Percentiles rank a stretch among this genome's conserved stretches.
These are phyloP conservation scores for Penicillium nucicola DNA, from an alignment of 495 filamentous ascomycete genomes.

Conservation along the genomic window DNA sequence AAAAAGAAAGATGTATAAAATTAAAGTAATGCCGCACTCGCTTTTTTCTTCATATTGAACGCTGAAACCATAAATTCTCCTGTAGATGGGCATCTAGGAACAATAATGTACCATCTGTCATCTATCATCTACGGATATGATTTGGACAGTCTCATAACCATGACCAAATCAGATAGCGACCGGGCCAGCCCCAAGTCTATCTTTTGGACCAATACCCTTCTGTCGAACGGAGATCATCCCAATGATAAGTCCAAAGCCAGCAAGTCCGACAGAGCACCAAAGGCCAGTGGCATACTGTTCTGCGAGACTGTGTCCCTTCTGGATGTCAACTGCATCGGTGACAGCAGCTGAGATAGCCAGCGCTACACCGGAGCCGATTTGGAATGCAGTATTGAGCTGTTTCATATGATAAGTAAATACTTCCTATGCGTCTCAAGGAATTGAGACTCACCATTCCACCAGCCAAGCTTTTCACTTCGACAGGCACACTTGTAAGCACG, in stretches of 20 bases:
- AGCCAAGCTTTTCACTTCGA: constrained; percentile 31
- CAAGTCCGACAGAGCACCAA: constrained; percentile 34
- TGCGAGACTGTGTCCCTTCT: constrained; percentile 26
- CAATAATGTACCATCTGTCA: neutral
- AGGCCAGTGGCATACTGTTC: constrained; percentile 36
- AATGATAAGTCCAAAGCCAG: constrained; percentile 29
- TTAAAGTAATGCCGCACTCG: no score
- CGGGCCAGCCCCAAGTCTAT: constrained; percentile 19
- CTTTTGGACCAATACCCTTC: constrained; percentile 29
- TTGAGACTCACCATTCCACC: constrained; percentile 30
- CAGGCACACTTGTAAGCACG: constrained; percentile 33
- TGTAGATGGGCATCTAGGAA: neutral
- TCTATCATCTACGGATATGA: neutral
- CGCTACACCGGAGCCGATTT: constrained; percentile 36
- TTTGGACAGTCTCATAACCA: neutral
- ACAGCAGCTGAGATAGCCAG: constrained; percentile 37
- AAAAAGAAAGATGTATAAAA: no score
- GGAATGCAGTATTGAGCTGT: constrained; percentile 38
- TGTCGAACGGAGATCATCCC: constrained; percentile 25
- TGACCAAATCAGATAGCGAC: constrained; percentile 28
- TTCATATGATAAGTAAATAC: constrained; percentile 1
- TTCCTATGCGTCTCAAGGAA: neutral
- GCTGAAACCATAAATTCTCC: neutral
- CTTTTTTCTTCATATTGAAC: no score
- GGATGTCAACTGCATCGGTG: constrained; percentile 31